These are phyloP conservation scores for Calonectria pseudoreteaudii DNA, from an alignment of 2,329 filamentous ascomycete genomes.

Conservation along the genomic window DNA sequence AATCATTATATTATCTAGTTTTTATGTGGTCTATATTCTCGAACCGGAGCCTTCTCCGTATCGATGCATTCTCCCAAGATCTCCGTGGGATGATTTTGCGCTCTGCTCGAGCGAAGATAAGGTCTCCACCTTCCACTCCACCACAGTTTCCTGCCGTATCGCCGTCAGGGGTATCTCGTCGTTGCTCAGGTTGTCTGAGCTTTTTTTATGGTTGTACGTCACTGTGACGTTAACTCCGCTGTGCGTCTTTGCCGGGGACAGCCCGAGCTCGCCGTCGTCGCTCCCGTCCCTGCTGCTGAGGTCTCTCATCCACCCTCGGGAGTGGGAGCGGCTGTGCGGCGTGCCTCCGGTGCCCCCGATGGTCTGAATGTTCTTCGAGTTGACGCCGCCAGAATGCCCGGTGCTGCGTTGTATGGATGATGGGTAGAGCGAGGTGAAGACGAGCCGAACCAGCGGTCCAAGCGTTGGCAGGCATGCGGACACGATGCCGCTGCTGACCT, in stretches of 20 bases:
- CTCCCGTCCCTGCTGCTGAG: neutral
- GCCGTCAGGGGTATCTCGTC: neutral
- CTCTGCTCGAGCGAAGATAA: neutral
- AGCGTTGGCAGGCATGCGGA: neutral
- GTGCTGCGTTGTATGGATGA: neutral
- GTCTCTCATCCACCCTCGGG: neutral
- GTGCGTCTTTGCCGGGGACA: neutral
- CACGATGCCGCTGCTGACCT: neutral
- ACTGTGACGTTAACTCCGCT: neutral
- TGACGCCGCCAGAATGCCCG: neutral
- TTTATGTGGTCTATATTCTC: neutral
- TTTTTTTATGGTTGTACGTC: neutral
- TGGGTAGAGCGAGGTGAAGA: neutral
- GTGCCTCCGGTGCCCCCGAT: neutral
- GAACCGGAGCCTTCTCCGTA: neutral
- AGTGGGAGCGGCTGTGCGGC: neutral
- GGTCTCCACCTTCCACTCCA: constrained; percentile 1
- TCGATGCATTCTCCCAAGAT: neutral
- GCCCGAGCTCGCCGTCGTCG: neutral
- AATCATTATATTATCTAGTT: neutral
- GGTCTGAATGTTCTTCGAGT: neutral
- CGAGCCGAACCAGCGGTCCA: neutral
- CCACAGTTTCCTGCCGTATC: neutral
- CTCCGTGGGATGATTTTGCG: neutral
- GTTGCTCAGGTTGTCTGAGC: neutral